A percentile compares a stretch with the other conserved stretches of the same genome.
Evolutionary conservation across 139 green algal species (phyloP).

Genomic region (Volvox reticuliferus): DNA sequence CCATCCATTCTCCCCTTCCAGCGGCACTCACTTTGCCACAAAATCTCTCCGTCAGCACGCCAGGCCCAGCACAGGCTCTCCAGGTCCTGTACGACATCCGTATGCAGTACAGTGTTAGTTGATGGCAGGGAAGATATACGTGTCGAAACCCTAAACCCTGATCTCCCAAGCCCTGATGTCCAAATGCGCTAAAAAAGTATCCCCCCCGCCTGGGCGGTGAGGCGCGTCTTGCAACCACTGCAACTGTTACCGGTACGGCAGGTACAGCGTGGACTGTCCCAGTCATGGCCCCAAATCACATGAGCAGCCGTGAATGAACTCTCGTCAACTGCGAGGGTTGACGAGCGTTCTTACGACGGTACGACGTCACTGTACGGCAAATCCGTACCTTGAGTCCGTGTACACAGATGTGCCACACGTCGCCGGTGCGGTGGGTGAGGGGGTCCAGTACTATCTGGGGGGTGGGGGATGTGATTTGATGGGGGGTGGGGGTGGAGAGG

Average conservation of each 20-base stretch:
- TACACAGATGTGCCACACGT: constrained; percentile 71
- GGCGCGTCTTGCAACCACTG: no score
- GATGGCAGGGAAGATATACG: constrained; percentile 33
- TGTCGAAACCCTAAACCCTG: no score
- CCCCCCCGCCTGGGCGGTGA: no score
- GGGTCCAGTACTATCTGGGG: constrained; percentile 68
- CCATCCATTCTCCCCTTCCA: not conserved
- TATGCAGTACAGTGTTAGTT: no score
- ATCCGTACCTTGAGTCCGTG: constrained; percentile 40
- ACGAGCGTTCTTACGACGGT: not conserved
- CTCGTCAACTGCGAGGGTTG: no score
- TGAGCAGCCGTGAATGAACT: no score
- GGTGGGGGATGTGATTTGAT: no score
- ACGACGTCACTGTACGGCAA: not conserved
- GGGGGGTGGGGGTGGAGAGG: no score
- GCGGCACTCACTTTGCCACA: constrained; percentile 64
- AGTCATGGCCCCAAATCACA: not conserved
- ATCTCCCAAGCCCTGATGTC: no score
- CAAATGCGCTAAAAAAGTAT: no score
- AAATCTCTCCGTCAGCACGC: constrained; percentile 69
- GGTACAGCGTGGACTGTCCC: not conserved
- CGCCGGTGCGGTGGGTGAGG: constrained; percentile 60
- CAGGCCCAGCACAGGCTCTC: constrained; percentile 75
- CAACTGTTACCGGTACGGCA: not conserved
- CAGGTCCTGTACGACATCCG: constrained; percentile 34